Evolutionary conservation across 192 early-diverging fungal genomes (phyloP), one percentile per base, ranked within the genome.

Genomic region (Gaertneriomyces sp.): DNA sequence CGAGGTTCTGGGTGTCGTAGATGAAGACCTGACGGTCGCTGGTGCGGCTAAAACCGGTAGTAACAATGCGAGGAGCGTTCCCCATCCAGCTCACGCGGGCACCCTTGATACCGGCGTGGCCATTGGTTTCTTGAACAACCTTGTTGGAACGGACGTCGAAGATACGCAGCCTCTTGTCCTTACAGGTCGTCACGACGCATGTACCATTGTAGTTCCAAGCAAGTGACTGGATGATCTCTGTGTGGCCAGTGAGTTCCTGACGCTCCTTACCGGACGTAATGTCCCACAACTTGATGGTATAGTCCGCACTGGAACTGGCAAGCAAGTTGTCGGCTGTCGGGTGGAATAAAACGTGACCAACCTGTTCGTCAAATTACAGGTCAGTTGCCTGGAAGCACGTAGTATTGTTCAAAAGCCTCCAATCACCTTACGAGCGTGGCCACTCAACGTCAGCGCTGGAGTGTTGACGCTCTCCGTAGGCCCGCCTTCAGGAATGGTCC

Each of bases 341-440:
- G 79, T 99, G 93, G 84, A 97, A 99, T 46, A 89, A 74, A 33
- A 98, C 96, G 68, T 99, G 96, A n/a, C 96, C 97, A 42, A 99
- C 97, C 85, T 98, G 40, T 44, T 17, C 10, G 5, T 4, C 38
- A 0, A 12, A 46, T 12, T n/a, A 58, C 90, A 33, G 25, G 2
- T 47, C 17, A 61, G 17, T 38, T 66, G 42, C 8, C 12, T 14
- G 20, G 4, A 12, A n/a, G 2, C 2, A 50, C 14, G 14, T n/a
- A 50, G 60, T 25, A 61, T 0, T 2, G 0, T 0, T 14, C 47
- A 17, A 17, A 50, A 50, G 47, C 47, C 25, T 33, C 14, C 38
- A 12, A 57, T n/a, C 50, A 74, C 80, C 74, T 86, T 86, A 69
- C 88, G 69, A 8, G 86, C 90, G 63, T 98, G 95, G 0, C 94